phyloP scores from a whole-genome alignment of 2,329 filamentous ascomycete species.

The Didymella keratinophila region DNA sequence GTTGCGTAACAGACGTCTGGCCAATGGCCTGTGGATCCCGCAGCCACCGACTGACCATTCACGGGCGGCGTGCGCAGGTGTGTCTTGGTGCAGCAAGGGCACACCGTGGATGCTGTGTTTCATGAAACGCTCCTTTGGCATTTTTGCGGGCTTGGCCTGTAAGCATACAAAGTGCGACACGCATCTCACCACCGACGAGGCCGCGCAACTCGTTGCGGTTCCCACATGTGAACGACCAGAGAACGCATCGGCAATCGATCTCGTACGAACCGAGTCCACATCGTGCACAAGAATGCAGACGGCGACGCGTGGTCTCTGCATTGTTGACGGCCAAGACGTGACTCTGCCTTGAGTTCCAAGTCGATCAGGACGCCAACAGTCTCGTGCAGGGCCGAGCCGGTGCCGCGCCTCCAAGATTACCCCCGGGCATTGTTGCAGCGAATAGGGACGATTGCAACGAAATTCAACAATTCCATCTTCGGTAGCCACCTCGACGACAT shows the following conservation, averaged over 20 bases:
- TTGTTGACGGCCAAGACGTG: constrained; percentile 23
- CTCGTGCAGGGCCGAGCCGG: constrained; percentile 39
- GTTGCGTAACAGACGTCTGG: constrained; percentile 25
- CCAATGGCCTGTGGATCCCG: constrained; percentile 35
- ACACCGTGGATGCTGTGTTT: constrained; percentile 27
- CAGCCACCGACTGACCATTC: constrained; percentile 26
- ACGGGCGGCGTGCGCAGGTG: constrained; percentile 21
- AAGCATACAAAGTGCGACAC: constrained; percentile 9
- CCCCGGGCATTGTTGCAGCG: constrained; percentile 21
- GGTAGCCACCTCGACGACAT: constrained; percentile 21
- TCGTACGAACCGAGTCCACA: constrained; percentile 3
- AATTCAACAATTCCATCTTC: constrained; percentile 28
- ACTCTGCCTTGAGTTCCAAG: constrained; percentile 24
- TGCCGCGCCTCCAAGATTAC: constrained; percentile 22
- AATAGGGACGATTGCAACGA: constrained; percentile 21
- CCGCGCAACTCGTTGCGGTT: background rate
- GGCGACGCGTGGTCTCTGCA: constrained; percentile 32
- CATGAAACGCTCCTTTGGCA: constrained; percentile 34
- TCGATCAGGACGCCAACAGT: constrained; percentile 22
- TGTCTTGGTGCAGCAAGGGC: constrained; percentile 32
- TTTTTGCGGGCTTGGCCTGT: constrained; percentile 20
- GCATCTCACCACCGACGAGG: constrained; percentile 13
- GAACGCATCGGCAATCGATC: constrained; percentile 4
- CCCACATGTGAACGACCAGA: background rate
- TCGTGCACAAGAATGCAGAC: constrained; percentile 3